Evolutionary conservation across 164 flowering plant genomes (phyloP).

Genomic region (Magnolia officinalis): DNA sequence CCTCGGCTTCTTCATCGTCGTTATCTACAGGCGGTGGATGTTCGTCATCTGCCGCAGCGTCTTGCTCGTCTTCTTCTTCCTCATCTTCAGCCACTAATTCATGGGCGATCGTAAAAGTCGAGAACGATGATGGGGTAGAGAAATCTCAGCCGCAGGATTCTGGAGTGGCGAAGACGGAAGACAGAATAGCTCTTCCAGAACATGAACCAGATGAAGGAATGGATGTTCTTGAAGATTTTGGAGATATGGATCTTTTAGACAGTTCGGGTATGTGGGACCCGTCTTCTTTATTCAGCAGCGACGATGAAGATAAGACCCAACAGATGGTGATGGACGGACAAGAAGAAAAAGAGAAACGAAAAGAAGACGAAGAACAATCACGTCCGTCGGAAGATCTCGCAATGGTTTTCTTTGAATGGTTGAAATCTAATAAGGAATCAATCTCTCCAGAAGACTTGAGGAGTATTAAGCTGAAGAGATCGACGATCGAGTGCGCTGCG

Average conservation of each 20-base stretch:
- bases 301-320: constrained; percentile 12
- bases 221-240: constrained; percentile 67
- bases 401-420: constrained; percentile 86
- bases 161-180: constrained; percentile 23
- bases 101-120: constrained; percentile 52
- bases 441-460: constrained; percentile 91
- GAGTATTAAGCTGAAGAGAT: constrained; percentile 64
- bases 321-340: background rate
- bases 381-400: constrained; percentile 56
- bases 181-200: constrained; percentile 2
- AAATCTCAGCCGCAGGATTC: constrained; percentile 11
- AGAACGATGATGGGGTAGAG: constrained; percentile 25
- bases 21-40: constrained; percentile 29
- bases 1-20: constrained; percentile 62
- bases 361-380: background rate
- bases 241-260: constrained; percentile 73
- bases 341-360: background rate
- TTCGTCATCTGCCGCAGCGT: constrained; percentile 39
- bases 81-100: constrained; percentile 32
- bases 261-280: constrained; percentile 64
- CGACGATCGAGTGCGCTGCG: constrained; percentile 88
- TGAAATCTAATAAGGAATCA: constrained; percentile 71
- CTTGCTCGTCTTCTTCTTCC: constrained; percentile 23
- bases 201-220: constrained; percentile 31
- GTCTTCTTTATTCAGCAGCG: constrained; percentile 37